Percentiles rank a stretch among this genome's conserved stretches.
Evolutionary conservation across 192 early-diverging fungal species (phyloP).

Genomic region (Chytriomyces sp.): DNA sequence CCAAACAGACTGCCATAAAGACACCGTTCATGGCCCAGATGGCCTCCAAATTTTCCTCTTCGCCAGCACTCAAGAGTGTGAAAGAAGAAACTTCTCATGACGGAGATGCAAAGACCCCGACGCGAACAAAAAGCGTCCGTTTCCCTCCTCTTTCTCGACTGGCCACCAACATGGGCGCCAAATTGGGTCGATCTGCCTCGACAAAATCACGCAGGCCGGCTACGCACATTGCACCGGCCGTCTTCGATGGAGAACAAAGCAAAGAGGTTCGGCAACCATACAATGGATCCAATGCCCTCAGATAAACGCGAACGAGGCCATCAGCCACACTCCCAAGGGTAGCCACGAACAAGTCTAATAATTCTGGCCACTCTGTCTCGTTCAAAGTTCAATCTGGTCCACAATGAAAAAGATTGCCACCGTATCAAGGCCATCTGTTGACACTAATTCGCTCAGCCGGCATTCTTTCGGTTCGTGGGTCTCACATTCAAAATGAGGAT

Average conservation of each 20-base stretch:
- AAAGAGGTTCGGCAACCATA: not conserved
- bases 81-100: not conserved
- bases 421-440: not conserved
- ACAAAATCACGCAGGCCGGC: no score
- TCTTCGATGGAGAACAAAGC: not conserved
- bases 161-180: not conserved
- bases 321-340: not conserved
- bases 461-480: not conserved
- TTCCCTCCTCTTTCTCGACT: not conserved
- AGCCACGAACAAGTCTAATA: not conserved
- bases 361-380: not conserved
- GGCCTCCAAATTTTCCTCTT: not conserved
- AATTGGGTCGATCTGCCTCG: no score
- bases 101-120: not conserved
- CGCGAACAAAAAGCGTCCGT: not conserved
- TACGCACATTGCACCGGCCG: no score
- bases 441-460: no score
- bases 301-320: not conserved
- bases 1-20: no score
- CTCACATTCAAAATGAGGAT: not conserved
- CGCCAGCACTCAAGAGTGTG: not conserved
- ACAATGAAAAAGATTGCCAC: not conserved
- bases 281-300: not conserved
- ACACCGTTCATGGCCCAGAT: not conserved
- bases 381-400: not conserved